Evolutionary conservation across 2,329 filamentous ascomycete genomes (phyloP).

Genomic region (Colletotrichum lini): DNA sequence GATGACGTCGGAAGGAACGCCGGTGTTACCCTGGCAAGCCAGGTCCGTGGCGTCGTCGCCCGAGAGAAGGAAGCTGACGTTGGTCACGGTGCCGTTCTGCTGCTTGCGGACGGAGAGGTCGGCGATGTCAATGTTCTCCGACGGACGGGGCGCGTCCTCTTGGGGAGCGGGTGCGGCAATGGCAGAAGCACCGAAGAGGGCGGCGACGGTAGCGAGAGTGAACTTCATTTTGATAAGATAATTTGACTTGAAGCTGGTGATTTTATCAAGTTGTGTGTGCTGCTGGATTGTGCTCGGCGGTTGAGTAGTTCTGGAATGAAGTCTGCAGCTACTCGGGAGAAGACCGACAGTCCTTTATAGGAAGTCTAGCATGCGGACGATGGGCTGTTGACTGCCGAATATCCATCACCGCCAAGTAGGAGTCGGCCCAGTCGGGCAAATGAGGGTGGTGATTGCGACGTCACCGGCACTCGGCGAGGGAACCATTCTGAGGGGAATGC

Average conservation of each 20-base stretch:
- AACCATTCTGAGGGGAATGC: constrained; percentile 33
- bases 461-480: constrained; percentile 21
- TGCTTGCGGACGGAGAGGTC: constrained; percentile 46
- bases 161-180: constrained; percentile 41
- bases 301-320: not conserved
- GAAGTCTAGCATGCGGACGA: not conserved
- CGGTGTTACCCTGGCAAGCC: constrained; percentile 35
- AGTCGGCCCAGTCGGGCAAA: constrained; percentile 19
- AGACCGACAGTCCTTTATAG: not conserved
- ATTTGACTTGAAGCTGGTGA: not conserved
- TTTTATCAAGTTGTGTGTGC: not conserved
- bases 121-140: constrained; percentile 47
- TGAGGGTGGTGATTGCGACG: constrained; percentile 35
- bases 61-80: constrained; percentile 45
- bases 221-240: constrained; percentile 45
- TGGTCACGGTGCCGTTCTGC: constrained; percentile 34
- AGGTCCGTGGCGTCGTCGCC: constrained; percentile 43
- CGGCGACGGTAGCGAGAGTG: constrained; percentile 41
- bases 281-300: no score
- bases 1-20: constrained; percentile 44
- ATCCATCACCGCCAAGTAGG: constrained; percentile 14
- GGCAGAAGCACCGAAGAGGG: constrained; percentile 44
- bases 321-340: not conserved
- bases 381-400: not conserved
- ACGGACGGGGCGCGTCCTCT: not conserved